phyloP scores from a whole-genome alignment of 2,329 filamentous ascomycete species.

The Plectosphaerella sp. region DNA sequence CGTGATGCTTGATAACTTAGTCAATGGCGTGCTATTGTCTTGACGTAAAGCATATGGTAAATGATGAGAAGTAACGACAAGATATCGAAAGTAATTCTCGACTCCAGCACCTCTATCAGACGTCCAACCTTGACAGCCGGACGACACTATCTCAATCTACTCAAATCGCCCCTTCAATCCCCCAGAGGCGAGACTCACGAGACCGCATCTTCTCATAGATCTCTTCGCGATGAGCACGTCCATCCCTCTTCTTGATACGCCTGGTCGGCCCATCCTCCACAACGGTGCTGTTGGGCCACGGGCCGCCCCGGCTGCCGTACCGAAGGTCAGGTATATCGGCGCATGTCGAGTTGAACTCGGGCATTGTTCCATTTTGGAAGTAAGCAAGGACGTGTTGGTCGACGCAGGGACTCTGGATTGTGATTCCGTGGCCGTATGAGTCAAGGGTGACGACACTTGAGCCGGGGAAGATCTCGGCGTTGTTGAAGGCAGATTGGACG shows the following conservation, averaged over 20 bases:
- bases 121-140: no score
- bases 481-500: conserved; percentile 33
- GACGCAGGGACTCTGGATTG: background rate
- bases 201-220: no score
- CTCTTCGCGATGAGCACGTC: no score
- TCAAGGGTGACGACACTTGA: conserved; percentile 44
- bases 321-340: background rate
- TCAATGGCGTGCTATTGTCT: no score
- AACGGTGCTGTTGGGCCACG: background rate
- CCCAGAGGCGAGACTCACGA: no score
- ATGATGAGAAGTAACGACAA: no score
- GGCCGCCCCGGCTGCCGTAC: background rate
- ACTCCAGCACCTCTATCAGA: no score
- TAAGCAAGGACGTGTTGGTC: conserved; percentile 29
- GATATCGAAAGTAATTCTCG: no score
- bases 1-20: no score
- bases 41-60: no score
- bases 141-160: no score
- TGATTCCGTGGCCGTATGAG: conserved; percentile 30
- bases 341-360: conserved; percentile 15
- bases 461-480: conserved; percentile 34
- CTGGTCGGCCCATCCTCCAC: background rate
- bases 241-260: background rate
- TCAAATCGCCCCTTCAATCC: no score
- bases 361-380: conserved; percentile 39